Evolutionary conservation across 495 filamentous ascomycete species (phyloP).

Genomic region (Viridothelium virens): DNA sequence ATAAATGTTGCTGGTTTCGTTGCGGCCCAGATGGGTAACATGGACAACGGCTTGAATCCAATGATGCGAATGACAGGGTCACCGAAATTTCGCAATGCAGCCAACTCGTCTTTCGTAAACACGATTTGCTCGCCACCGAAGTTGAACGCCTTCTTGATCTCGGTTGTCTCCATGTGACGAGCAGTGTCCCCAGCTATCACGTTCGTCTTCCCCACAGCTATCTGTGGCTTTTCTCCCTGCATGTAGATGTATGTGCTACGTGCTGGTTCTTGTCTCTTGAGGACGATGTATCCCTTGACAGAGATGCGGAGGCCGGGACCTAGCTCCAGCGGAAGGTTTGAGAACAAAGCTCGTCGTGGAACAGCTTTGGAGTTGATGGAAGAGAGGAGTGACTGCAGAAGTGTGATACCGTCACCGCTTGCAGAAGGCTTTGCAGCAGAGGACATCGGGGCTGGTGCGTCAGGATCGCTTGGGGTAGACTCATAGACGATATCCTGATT

Average conservation of each 20-base stretch:
- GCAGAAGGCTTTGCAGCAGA: conserved; percentile 37
- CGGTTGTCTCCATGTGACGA: conserved; percentile 64
- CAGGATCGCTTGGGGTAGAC: conserved; percentile 51
- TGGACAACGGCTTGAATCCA: conserved; percentile 78
- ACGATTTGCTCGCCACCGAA: conserved; percentile 85
- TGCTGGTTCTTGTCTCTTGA: conserved; percentile 72
- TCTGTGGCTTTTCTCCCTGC: conserved; percentile 70
- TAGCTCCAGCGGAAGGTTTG: conserved; percentile 75
- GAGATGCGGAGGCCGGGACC: conserved; percentile 78
- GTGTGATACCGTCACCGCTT: conserved; percentile 64
- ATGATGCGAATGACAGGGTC: conserved; percentile 79
- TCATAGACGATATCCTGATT: conserved; percentile 37
- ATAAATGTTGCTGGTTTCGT: conserved; percentile 81
- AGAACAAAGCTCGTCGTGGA: conserved; percentile 80
- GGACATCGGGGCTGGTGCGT: conserved; percentile 49
- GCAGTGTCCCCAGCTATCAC: conserved; percentile 67
- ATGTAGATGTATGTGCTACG: conserved; percentile 80
- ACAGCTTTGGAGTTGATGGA: conserved; percentile 87
- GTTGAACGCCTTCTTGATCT: conserved; percentile 89
- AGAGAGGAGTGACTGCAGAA: conserved; percentile 74
- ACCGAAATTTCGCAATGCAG: conserved; percentile 67
- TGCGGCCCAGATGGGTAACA: conserved; percentile 78
- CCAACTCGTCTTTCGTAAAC: conserved; percentile 77
- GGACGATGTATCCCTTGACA: conserved; percentile 83
- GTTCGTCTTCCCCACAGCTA: conserved; percentile 64